phyloP scores from a whole-genome alignment of 2,329 filamentous ascomycete species.

The Xylaria sp. region DNA sequence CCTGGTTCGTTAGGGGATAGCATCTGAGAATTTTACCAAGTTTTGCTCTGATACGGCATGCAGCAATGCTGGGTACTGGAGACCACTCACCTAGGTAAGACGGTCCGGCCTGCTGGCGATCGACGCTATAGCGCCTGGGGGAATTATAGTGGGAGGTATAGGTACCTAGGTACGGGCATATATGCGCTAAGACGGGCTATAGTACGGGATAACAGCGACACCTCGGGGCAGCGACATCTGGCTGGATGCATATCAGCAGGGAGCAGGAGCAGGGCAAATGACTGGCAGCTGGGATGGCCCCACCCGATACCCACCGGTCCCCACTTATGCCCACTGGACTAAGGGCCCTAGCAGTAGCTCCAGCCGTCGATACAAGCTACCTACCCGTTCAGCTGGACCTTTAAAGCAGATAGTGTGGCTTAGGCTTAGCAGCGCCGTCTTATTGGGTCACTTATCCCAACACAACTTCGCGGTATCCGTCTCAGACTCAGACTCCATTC shows the following conservation, averaged over 20 bases:
- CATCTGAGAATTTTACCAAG: neutral
- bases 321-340: no score
- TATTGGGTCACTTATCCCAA: conserved; percentile 17
- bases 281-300: conserved; percentile 17
- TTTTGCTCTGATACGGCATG: neutral
- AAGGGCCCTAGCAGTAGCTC: neutral
- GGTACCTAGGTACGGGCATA: neutral
- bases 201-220: neutral
- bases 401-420: conserved; percentile 15
- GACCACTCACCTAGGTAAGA: neutral
- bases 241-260: conserved; percentile 15
- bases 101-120: no score
- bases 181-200: neutral
- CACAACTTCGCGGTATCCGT: conserved; percentile 20
- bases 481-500: conserved; percentile 6
- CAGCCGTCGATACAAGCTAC: neutral
- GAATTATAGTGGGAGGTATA: neutral
- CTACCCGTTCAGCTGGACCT: conserved; percentile 19
- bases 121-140: no score
- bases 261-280: conserved; percentile 1
- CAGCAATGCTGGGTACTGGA: neutral
- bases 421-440: conserved; percentile 6
- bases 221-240: neutral
- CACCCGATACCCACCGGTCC: neutral
- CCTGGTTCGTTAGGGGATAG: neutral